Percentiles rank a stretch among this genome's conserved stretches.
These are phyloP conservation scores for Pleurotus giganteus DNA, from an alignment of 768 basidiomycete genomes.

Conservation along the genomic window DNA sequence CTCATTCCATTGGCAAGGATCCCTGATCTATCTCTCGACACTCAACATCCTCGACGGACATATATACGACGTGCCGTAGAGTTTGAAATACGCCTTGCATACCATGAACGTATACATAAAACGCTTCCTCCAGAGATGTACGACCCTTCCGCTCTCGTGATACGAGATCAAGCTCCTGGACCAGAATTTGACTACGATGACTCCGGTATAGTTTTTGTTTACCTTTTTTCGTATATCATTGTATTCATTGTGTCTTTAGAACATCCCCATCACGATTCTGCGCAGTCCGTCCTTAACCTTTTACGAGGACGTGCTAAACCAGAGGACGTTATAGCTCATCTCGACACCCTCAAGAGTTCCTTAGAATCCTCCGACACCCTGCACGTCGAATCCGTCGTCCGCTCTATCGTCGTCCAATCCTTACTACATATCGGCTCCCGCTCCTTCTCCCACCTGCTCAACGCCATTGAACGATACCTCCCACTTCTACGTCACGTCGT, in stretches of 20 bases:
- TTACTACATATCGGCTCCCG: conserved; percentile 89
- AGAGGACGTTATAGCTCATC: conserved; percentile 73
- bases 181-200: conserved; percentile 85
- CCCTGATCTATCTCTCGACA: conserved; percentile 71
- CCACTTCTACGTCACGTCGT: conserved; percentile 68
- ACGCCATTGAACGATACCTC: conserved; percentile 94
- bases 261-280: conserved; percentile 76
- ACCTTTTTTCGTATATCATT: neutral
- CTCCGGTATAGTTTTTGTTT: conserved; percentile 49
- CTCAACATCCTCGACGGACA: conserved; percentile 80
- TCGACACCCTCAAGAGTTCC: conserved; percentile 66
- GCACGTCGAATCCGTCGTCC: conserved; percentile 64
- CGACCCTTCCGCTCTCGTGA: conserved; percentile 54
- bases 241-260: conserved; percentile 39
- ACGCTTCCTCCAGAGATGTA: conserved; percentile 86
- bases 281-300: conserved; percentile 73
- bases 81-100: conserved; percentile 87
- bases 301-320: conserved; percentile 80
- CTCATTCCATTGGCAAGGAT: conserved; percentile 51
- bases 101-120: conserved; percentile 88
- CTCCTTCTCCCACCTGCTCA: conserved; percentile 96
- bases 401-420: conserved; percentile 83
- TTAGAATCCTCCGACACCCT: conserved; percentile 57
- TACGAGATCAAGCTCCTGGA: conserved; percentile 70
- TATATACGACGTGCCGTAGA: conserved; percentile 89